These are phyloP conservation scores for Colletotrichum gloeosporioides DNA, from an alignment of 2,329 filamentous ascomycete genomes.

Conservation along the genomic window DNA sequence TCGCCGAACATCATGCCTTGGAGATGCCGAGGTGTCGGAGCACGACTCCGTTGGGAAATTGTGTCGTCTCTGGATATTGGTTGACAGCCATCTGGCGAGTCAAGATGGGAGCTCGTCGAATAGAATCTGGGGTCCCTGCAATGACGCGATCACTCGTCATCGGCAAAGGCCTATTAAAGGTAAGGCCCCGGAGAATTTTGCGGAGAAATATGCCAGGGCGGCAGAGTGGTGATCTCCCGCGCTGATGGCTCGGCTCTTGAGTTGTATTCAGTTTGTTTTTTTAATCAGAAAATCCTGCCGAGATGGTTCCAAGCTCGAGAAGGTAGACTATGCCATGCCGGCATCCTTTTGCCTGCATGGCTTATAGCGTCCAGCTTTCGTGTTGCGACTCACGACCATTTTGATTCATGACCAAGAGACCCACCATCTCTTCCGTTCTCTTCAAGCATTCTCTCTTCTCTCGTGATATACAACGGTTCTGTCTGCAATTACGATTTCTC, in stretches of 20 bases:
- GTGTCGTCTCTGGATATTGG: not conserved
- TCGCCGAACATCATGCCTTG: not conserved
- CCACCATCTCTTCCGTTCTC: not conserved
- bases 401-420: not conserved
- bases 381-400: not conserved
- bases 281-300: fast-evolving
- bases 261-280: not conserved
- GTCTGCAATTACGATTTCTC: not conserved
- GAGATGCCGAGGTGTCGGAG: not conserved
- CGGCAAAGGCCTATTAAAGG: slow-evolving; percentile 3
- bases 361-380: not conserved
- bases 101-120: not conserved
- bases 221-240: not conserved
- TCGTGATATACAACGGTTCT: not conserved
- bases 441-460: not conserved
- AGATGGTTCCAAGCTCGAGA: not conserved
- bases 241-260: not conserved
- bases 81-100: not conserved
- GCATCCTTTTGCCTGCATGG: not conserved
- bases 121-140: not conserved
- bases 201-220: slow-evolving; percentile 9
- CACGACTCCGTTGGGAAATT: not conserved
- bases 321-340: not conserved
- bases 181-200: slow-evolving; percentile 17
- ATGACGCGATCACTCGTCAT: slow-evolving; percentile 22